Conservation (phyloP, 2,329 filamentous ascomycete species). For the Bimuria novae-zelandiae region DNA sequence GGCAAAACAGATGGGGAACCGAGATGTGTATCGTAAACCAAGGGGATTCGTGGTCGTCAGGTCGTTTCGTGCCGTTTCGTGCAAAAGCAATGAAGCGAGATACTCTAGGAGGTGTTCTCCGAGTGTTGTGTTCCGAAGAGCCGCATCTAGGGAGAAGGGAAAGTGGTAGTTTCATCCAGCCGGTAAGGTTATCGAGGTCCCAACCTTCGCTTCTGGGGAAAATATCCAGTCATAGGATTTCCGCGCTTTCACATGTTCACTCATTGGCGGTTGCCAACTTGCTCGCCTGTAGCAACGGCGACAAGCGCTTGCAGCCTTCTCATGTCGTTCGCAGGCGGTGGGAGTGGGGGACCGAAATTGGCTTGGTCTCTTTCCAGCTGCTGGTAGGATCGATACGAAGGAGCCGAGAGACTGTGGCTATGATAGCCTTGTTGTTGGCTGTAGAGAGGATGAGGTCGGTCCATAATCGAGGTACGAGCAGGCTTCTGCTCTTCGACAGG, state of each 20-base stretch:
- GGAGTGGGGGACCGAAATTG: slow-evolving; percentile 38
- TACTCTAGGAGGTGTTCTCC: not conserved
- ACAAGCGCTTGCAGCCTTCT: slow-evolving; percentile 65
- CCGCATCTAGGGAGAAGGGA: no score
- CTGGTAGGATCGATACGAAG: slow-evolving; percentile 35
- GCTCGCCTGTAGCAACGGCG: slow-evolving; percentile 67
- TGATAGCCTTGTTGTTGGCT: slow-evolving; percentile 36
- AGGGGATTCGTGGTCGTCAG: slow-evolving; percentile 23
- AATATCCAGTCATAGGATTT: no score
- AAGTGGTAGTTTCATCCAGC: no score
- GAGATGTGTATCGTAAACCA: slow-evolving; percentile 12
- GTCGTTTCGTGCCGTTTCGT: slow-evolving; percentile 15
- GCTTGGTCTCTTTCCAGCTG: slow-evolving; percentile 36
- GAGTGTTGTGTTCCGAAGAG: not conserved
- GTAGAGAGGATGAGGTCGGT: slow-evolving; percentile 42
- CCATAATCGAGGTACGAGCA: slow-evolving; percentile 38
- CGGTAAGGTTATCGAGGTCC: no score
- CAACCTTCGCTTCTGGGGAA: no score
- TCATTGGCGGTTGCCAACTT: slow-evolving; percentile 37
- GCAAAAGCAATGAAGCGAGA: slow-evolving; percentile 1
- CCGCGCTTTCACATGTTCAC: not conserved
- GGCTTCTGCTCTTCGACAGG: slow-evolving; percentile 49
- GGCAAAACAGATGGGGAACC: slow-evolving; percentile 8
- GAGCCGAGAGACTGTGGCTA: slow-evolving; percentile 31
- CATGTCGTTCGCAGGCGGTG: slow-evolving; percentile 54